Percentiles rank a stretch among this genome's conserved stretches.
Evolutionary conservation across 352 stramenopile species (phyloP).

Genomic region (Pythium monospermum): DNA sequence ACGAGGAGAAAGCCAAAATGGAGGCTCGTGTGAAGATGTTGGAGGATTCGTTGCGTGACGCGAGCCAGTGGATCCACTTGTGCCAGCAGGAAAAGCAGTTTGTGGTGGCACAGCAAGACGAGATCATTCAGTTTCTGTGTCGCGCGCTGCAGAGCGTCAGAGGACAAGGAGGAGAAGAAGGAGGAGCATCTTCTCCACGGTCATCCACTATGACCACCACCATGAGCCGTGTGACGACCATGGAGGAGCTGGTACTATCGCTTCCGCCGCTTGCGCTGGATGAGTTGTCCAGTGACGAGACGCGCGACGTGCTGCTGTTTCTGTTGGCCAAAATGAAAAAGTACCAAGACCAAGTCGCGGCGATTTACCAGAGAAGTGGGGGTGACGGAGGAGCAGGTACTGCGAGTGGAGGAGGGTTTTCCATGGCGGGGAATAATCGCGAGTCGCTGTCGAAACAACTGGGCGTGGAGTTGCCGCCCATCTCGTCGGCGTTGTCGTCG

Average conservation of each 20-base stretch:
- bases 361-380: constrained; percentile 25
- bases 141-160: constrained; percentile 31
- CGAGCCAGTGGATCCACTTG: constrained; percentile 41
- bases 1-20: not conserved
- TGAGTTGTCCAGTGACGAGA: constrained; percentile 42
- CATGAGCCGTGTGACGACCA: constrained; percentile 30
- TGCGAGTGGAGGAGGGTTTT: not conserved
- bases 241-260: constrained; percentile 31
- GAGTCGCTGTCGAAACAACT: constrained; percentile 45
- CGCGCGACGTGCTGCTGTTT: constrained; percentile 42
- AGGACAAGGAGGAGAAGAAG: constrained; percentile 8
- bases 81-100: constrained; percentile 56
- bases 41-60: constrained; percentile 28
- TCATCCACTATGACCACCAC: constrained; percentile 3
- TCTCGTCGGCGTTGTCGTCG: constrained; percentile 11
- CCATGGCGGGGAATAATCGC: not conserved
- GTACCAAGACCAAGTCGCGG: constrained; percentile 51
- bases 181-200: not conserved
- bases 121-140: constrained; percentile 61
- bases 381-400: not conserved
- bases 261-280: constrained; percentile 33
- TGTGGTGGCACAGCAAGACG: constrained; percentile 52
- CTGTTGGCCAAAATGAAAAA: constrained; percentile 58
- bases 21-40: constrained; percentile 10
- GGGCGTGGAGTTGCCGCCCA: constrained; percentile 51